Evolutionary conservation across 2,329 filamentous ascomycete species (phyloP), one percentile per base, ranked within the genome.

Genomic region (Parastagonospora nodorum): DNA sequence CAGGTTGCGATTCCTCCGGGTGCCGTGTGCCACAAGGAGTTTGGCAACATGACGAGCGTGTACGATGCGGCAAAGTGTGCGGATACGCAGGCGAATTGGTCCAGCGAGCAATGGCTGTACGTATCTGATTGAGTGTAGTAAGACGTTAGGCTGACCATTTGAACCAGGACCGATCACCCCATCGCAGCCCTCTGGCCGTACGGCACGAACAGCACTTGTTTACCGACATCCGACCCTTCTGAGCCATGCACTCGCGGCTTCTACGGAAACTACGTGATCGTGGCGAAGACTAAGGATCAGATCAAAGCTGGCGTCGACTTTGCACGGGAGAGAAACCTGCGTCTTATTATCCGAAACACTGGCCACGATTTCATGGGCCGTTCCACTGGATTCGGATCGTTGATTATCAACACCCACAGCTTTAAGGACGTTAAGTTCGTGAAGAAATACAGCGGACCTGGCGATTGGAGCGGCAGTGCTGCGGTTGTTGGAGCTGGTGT

Each of bases 301-400:
- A 66, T 73, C 44, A 67, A 69, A 29, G 64, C 62, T 5, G 70
- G 68, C 31, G 59, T 73, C n/a, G 59, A 69, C 14, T 73, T 73
- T 44, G 69, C 70, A 12, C 60, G 65, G 15, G 50, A 65, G 38
- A 55, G 62, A 9, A 71, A 72, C 36, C 36, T 73, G 33, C 61
- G 70, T 8, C 38, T 73, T 6, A 63, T 72, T 30, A 66, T 73
- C 12, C 58, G 68, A 1, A 73, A 73, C 38, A 73, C 70, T 12
- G 70, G 70, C 1, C 70, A 73, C 51, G 68, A 72, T 37, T 73
- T 72, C 53, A 61, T 71, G 61, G 71, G 69, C 14, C 68, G 69
- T 30, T 72, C 69, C 1, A 71, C 67, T 1, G 71, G 66, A 2
- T 71, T 59, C 29, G 69, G 67, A 15, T 63, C 69, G 0, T 56